Evolutionary conservation across 176 grass and related monocot genomes (phyloP).

Genomic region (Ampelocalamus luodianensis): DNA sequence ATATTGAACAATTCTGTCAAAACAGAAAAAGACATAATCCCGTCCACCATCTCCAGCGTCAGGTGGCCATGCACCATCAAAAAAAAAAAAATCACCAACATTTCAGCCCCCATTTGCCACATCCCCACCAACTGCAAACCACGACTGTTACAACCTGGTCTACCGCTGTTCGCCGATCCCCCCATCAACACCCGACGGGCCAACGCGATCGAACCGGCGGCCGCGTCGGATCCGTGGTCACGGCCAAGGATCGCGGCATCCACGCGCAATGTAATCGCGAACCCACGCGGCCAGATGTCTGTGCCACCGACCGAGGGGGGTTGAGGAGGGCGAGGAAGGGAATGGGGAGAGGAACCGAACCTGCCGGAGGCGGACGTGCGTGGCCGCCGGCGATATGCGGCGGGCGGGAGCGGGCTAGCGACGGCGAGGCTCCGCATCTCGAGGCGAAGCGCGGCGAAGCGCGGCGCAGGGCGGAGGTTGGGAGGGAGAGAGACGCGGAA

Average conservation of each 20-base stretch:
- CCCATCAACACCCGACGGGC: no score
- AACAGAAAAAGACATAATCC: no score
- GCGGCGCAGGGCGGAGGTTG: conserved; percentile 8
- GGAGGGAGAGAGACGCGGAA: not conserved
- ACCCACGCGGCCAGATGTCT: not conserved
- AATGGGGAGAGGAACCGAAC: conserved; percentile 20
- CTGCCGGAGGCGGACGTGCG: not conserved
- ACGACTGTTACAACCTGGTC: not conserved
- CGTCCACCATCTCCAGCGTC: no score
- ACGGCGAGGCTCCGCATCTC: conserved; percentile 65
- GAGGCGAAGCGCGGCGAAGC: conserved; percentile 42
- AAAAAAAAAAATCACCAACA: not conserved
- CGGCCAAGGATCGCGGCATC: not conserved
- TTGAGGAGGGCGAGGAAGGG: not conserved
- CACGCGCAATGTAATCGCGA: not conserved
- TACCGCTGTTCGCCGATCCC: no score
- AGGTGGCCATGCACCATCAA: not conserved
- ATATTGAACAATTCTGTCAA: not conserved
- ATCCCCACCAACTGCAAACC: not conserved
- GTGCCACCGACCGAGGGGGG: not conserved
- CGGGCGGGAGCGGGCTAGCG: conserved; percentile 32
- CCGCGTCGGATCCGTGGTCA: not conserved
- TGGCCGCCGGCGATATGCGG: not conserved
- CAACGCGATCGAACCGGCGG: not conserved
- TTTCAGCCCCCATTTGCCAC: not conserved